These are phyloP conservation scores for Hypoxylon lenormandii DNA, from an alignment of 495 filamentous ascomycete species.

Conservation along the genomic window DNA sequence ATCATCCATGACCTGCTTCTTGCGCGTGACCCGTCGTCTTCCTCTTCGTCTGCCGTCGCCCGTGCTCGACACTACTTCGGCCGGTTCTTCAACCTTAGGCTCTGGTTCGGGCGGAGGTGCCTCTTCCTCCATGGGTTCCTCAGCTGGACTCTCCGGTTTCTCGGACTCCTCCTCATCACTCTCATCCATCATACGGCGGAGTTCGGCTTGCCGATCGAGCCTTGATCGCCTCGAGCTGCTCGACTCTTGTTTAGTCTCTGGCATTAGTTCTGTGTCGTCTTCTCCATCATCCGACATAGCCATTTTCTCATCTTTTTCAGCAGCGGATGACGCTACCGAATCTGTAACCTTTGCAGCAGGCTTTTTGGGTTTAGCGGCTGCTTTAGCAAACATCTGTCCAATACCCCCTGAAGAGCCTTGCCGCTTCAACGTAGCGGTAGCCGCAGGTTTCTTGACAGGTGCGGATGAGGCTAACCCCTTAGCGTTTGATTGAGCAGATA, in stretches of 20 bases:
- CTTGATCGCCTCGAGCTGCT: constrained; percentile 65
- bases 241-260: constrained; percentile 53
- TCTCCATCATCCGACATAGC: constrained; percentile 80
- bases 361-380: constrained; percentile 73
- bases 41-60: constrained; percentile 79
- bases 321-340: constrained; percentile 51
- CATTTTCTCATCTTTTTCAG: constrained; percentile 67
- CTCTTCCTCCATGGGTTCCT: constrained; percentile 51
- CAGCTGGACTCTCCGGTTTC: constrained; percentile 37
- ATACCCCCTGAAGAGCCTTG: constrained; percentile 70
- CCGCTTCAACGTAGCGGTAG: constrained; percentile 65
- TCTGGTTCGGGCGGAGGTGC: constrained; percentile 54
- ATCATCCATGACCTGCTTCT: constrained; percentile 88
- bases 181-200: constrained; percentile 89
- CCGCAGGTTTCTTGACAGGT: constrained; percentile 55
- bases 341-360: constrained; percentile 56
- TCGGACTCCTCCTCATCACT: constrained; percentile 67
- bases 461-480: constrained; percentile 49
- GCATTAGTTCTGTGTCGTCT: constrained; percentile 68
- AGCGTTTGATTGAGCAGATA: constrained; percentile 37
- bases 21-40: constrained; percentile 85
- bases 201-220: constrained; percentile 76
- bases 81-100: constrained; percentile 59
- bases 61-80: constrained; percentile 67
- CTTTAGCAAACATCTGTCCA: constrained; percentile 86